Evolutionary conservation across 2,329 filamentous ascomycete genomes (phyloP).

Genomic region (Epichloe sibirici): DNA sequence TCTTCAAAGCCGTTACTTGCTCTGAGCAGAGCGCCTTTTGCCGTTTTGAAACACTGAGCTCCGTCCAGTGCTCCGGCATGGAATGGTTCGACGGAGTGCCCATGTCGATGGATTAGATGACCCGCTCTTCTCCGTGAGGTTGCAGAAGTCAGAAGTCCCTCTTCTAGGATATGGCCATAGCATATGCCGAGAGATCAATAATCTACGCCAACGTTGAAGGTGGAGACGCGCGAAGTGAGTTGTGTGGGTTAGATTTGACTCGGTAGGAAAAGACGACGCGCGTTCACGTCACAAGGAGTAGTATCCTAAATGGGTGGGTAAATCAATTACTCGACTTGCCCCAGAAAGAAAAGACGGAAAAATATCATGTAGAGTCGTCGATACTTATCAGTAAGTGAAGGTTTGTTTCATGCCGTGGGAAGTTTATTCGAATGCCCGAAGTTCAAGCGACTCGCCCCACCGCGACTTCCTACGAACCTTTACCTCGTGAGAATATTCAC

Average conservation of each 20-base stretch:
- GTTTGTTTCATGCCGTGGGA: too few species aligned
- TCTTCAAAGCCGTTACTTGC: conserved; percentile 30
- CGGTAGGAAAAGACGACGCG: too few species aligned
- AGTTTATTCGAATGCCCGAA: not conserved
- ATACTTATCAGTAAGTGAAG: too few species aligned
- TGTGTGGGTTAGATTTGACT: too few species aligned
- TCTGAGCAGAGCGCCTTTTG: conserved; percentile 25
- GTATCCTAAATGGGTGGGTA: too few species aligned
- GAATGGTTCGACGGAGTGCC: conserved; percentile 13
- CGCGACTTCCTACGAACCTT: not conserved
- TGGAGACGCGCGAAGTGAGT: too few species aligned
- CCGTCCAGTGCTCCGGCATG: conserved; percentile 28
- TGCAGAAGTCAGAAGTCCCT: not conserved
- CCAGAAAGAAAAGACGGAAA: too few species aligned
- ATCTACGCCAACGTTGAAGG: too few species aligned
- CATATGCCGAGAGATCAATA: not conserved
- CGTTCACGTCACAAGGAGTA: too few species aligned
- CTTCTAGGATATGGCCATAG: not conserved
- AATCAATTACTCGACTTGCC: too few species aligned
- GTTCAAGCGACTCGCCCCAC: conserved; percentile 4
- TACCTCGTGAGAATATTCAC: too few species aligned
- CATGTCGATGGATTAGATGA: conserved; percentile 10
- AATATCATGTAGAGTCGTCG: too few species aligned
- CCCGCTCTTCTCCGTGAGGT: not conserved
- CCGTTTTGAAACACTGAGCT: conserved; percentile 21